These are phyloP conservation scores for Royoungia palumana DNA, from an alignment of 768 basidiomycete genomes.

Conservation along the genomic window DNA sequence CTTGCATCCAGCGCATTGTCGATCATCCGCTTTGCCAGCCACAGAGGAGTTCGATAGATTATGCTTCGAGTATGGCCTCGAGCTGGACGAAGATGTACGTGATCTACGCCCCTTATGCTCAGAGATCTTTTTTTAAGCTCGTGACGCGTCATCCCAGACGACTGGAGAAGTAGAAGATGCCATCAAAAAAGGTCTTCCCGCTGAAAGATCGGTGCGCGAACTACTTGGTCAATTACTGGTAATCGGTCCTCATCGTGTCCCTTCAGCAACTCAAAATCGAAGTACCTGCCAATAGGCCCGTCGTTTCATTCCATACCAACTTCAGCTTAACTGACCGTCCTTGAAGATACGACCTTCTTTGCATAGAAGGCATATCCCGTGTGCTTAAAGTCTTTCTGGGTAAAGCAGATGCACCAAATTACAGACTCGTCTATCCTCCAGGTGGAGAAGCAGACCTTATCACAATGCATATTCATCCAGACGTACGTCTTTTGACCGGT, in stretches of 20 bases:
- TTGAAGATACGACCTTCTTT: slow-evolving; percentile 90
- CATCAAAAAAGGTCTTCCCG: slow-evolving; percentile 78
- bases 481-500: slow-evolving; percentile 47
- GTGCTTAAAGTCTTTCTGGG: slow-evolving; percentile 81
- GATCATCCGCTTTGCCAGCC: slow-evolving; percentile 46
- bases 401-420: slow-evolving; percentile 61
- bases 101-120: not conserved
- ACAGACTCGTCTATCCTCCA: slow-evolving; percentile 68
- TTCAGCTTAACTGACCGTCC: slow-evolving; percentile 5
- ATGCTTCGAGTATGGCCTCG: slow-evolving; percentile 96
- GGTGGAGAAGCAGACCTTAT: slow-evolving; percentile 65
- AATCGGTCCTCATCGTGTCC: slow-evolving; percentile 4
- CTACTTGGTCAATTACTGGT: not conserved
- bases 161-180: slow-evolving; percentile 82
- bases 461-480: slow-evolving; percentile 65
- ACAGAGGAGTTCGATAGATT: slow-evolving; percentile 93
- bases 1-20: slow-evolving; percentile 7
- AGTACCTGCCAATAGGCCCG: slow-evolving; percentile 92
- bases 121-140: not conserved
- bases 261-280: slow-evolving; percentile 96
- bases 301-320: not conserved
- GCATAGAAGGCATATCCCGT: slow-evolving; percentile 92
- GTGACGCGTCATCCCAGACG: slow-evolving; percentile 51
- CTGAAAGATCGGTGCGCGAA: slow-evolving; percentile 71
- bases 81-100: slow-evolving; percentile 95